Evolutionary conservation across 2,329 filamentous ascomycete species (phyloP).

Genomic region (Colletotrichum higginsianum): DNA sequence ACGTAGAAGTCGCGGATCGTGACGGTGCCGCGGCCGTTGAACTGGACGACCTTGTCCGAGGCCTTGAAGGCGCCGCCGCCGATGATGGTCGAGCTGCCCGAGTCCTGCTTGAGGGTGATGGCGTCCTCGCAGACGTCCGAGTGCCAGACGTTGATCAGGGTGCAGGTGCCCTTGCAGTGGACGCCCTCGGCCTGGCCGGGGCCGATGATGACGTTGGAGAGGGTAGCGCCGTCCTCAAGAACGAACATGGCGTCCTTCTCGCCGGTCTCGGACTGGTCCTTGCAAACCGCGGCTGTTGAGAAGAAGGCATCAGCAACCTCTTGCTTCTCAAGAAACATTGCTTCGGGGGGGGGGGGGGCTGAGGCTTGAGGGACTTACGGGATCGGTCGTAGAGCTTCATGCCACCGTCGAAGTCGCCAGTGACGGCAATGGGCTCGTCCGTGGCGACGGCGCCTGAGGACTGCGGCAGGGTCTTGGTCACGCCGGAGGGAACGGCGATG

Average conservation of each 20-base stretch:
- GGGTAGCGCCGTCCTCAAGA: constrained; percentile 63
- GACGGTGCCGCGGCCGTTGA: constrained; percentile 58
- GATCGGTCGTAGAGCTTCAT: constrained; percentile 64
- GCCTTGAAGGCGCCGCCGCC: constrained; percentile 49
- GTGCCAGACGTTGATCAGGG: constrained; percentile 61
- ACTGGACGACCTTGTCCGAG: constrained; percentile 58
- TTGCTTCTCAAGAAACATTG: neutral
- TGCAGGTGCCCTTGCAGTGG: constrained; percentile 62
- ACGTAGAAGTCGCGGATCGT: constrained; percentile 57
- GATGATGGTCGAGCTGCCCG: constrained; percentile 50
- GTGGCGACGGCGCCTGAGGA: constrained; percentile 56
- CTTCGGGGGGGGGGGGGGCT: too few relatives aligned
- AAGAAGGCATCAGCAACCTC: neutral
- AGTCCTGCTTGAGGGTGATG: constrained; percentile 57
- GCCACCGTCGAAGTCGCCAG: constrained; percentile 60
- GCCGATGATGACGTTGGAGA: constrained; percentile 69
- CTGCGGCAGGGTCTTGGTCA: constrained; percentile 52
- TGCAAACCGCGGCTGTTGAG: constrained; percentile 25
- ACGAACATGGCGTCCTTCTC: constrained; percentile 62
- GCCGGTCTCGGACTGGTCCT: constrained; percentile 37
- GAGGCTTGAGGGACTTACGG: constrained; percentile 46
- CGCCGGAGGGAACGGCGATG: constrained; percentile 33
- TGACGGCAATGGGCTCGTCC: constrained; percentile 57
- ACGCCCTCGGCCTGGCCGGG: constrained; percentile 64
- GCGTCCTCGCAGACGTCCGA: constrained; percentile 60